Evolutionary conservation across 2,329 filamentous ascomycete genomes (phyloP), one percentile per base, ranked within the genome.

Genomic region (Epichloe brachyelytri): DNA sequence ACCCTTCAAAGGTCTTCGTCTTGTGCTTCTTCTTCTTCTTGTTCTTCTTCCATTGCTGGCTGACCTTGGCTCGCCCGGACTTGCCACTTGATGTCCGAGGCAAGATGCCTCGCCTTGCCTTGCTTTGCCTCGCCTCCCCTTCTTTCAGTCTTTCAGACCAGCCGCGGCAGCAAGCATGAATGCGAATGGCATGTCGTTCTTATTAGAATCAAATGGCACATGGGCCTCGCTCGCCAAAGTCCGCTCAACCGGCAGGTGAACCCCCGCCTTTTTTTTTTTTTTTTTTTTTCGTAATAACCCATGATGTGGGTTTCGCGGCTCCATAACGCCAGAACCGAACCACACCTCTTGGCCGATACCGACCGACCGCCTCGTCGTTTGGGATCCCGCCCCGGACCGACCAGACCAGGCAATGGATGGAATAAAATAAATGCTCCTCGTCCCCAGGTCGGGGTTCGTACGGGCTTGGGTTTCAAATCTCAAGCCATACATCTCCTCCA

Each of bases 221-320:
- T 4, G 36, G 36, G 4, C 12, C 36, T 38, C 36, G 36, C 36
- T 14, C 36, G 36, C 36, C n/a, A 30, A 30, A 10, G 26, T 30
- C 26, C 26, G 26, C 26, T 30, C 26, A 30, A 10, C 26, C 26
- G 3, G 8, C 26, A 30, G 3, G 36, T 3, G 36, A 30, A 10
- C 10, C 43, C 10, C 43, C 19, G 5, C 8, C 12, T 10, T 6
- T 8, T 10, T 15, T 19, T 20, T 40, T 33, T 22, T 22, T 26
- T 15, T 22, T 20, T 39, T 41, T 30, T 26, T 37, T 22, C 10
- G 39, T 53, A 52, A 43, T 46, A 57, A 54, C 53, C 51, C 53
- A 56, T 44, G 34, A 51, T 46, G 51, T 53, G 51, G 51, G 48
- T 26, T 48, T 40, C 48, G 39, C 14, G 48, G 39, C 51, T 53